A percentile compares a stretch with the other conserved stretches of the same genome.
phyloP scores from a whole-genome alignment of 371 early-diverging fungal genomes.

The Apophysomyces variabilis region DNA sequence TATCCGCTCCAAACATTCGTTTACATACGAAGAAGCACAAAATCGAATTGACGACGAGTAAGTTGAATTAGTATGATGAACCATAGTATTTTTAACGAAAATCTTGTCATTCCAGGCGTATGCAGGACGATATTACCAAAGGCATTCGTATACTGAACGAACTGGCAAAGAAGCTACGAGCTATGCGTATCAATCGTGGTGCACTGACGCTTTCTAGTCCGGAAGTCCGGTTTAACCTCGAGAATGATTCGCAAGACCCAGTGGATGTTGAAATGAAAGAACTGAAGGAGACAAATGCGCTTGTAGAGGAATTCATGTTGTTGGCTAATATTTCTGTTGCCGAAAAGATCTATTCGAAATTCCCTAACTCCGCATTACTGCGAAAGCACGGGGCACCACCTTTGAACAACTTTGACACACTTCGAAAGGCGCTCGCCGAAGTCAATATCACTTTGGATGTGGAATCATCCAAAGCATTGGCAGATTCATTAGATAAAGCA shows the following conservation, averaged over 20 bases:
- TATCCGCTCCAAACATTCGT: conserved; percentile 91
- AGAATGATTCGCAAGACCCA: conserved; percentile 89
- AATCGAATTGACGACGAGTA: conserved; percentile 86
- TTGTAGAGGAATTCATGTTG: conserved; percentile 99
- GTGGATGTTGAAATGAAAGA: conserved; percentile 90
- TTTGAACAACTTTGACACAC: conserved; percentile 74
- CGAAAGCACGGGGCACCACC: conserved; percentile 87
- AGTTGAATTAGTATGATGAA: conserved; percentile 16
- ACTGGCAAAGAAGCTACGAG: conserved; percentile 88
- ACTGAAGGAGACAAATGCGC: conserved; percentile 92
- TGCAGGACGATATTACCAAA: conserved; percentile 83
- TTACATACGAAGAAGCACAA: conserved; percentile 99
- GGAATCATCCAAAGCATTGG: conserved; percentile 73
- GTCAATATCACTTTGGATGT: conserved; percentile 46
- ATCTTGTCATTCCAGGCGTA: conserved; percentile 37
- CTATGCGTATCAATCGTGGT: conserved; percentile 76
- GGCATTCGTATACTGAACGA: conserved; percentile 84
- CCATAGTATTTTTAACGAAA: background rate
- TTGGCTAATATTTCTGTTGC: conserved; percentile 99
- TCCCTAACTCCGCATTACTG: conserved; percentile 94
- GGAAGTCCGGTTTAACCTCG: conserved; percentile 87
- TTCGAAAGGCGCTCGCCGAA: conserved; percentile 72
- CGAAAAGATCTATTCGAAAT: conserved; percentile 83
- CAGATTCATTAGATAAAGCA: conserved; percentile 83
- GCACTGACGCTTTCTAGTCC: conserved; percentile 86